These are phyloP conservation scores for Colletotrichum sp. DNA, from an alignment of 2,329 filamentous ascomycete genomes.

Conservation along the genomic window DNA sequence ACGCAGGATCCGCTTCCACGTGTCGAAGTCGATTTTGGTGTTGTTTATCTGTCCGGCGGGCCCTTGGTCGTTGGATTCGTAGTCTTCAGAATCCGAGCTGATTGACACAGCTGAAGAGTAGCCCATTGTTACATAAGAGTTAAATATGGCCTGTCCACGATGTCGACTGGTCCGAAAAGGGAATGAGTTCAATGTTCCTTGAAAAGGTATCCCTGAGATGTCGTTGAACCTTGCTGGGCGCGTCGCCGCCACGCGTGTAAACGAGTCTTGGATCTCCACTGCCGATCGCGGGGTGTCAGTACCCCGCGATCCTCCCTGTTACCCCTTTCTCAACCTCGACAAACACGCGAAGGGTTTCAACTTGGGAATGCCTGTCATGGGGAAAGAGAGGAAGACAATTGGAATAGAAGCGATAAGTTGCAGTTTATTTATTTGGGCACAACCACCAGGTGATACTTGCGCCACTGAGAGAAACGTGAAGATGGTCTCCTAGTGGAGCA, in stretches of 20 bases:
- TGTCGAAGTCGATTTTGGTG: neutral
- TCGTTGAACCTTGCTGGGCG: neutral
- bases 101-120: neutral
- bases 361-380: neutral
- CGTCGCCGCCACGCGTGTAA: neutral
- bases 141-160: neutral
- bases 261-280: neutral
- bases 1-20: neutral
- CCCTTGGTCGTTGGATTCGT: neutral
- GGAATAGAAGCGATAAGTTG: neutral
- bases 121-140: neutral
- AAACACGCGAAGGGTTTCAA: neutral
- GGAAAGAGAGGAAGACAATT: neutral
- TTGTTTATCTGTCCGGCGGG: too few species aligned
- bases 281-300: neutral
- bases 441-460: neutral
- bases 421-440: rapidly evolving
- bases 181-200: neutral
- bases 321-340: neutral
- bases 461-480: neutral
- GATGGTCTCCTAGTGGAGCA: neutral
- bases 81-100: neutral
- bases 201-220: neutral
- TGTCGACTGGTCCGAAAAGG: neutral
- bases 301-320: too few species aligned